Percentiles rank a stretch among this genome's conserved stretches.
Conservation (phyloP, 129 eudicot genomes). For the Smallanthus sonchifolius region DNA sequence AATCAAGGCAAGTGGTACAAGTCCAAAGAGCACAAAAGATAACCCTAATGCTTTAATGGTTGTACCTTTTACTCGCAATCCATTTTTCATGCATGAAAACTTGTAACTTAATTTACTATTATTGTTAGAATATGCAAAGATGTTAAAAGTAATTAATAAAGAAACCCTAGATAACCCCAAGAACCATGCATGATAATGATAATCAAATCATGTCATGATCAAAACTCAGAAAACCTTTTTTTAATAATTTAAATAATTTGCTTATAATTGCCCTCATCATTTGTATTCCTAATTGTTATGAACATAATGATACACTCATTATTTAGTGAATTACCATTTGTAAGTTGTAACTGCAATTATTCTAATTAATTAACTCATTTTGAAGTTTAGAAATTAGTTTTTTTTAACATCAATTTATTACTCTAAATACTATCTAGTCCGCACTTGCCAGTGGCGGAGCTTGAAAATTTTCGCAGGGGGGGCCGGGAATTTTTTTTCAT, state of each 20-base stretch:
- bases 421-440: too few relatives aligned
- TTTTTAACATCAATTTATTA: too few relatives aligned
- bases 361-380: background rate
- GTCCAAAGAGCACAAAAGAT: background rate
- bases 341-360: background rate
- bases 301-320: slow-evolving; percentile 24
- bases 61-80: slow-evolving; percentile 28
- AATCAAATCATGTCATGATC: slow-evolving; percentile 26
- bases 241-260: background rate
- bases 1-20: slow-evolving; percentile 2
- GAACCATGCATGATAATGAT: slow-evolving; percentile 26
- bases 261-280: slow-evolving; percentile 17
- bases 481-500: too few relatives aligned
- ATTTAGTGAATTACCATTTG: background rate
- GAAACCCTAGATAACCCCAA: slow-evolving; percentile 27
- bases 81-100: slow-evolving; percentile 49
- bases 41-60: slow-evolving; percentile 18
- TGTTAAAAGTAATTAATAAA: slow-evolving; percentile 10
- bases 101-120: slow-evolving; percentile 25
- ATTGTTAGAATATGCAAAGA: slow-evolving; percentile 9
- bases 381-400: background rate
- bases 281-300: slow-evolving; percentile 15
- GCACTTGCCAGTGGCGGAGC: too few relatives aligned
- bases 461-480: too few relatives aligned
- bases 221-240: slow-evolving; percentile 12